phyloP scores from a whole-genome alignment of 257 asterid genomes.

The Solanum pinnatisectum region DNA sequence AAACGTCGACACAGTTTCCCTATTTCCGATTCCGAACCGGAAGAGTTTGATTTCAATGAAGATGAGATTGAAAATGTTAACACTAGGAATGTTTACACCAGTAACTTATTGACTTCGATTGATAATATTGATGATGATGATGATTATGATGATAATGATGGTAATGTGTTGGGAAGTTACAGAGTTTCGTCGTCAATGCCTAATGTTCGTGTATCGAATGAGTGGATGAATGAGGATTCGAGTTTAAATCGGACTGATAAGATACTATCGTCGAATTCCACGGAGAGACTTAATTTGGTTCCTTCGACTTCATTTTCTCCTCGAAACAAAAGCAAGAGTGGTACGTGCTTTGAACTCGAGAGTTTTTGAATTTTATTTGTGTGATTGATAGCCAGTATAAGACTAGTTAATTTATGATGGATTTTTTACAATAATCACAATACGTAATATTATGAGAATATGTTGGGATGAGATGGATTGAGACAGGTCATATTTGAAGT shows the following conservation, averaged over 20 bases:
- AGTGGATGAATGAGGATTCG: slow-evolving; percentile 24
- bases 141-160: slow-evolving; percentile 10
- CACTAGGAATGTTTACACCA: slow-evolving; percentile 10
- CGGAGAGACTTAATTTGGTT: slow-evolving; percentile 27
- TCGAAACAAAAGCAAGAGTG: slow-evolving; percentile 34
- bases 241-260: slow-evolving; percentile 2
- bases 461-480: not conserved
- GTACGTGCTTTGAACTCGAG: slow-evolving; percentile 17
- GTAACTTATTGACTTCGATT: slow-evolving; percentile 15
- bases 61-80: slow-evolving; percentile 9
- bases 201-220: slow-evolving; percentile 21
- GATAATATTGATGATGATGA: slow-evolving; percentile 16
- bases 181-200: slow-evolving; percentile 53
- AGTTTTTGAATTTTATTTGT: not conserved
- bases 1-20: slow-evolving; percentile 2
- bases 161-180: slow-evolving; percentile 15
- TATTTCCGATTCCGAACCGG: not conserved
- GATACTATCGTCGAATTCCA: slow-evolving; percentile 5
- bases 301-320: slow-evolving; percentile 42
- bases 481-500: not conserved
- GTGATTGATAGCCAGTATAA: not conserved
- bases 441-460: not conserved
- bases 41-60: slow-evolving; percentile 19
- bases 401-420: not conserved
- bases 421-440: not conserved